Evolutionary conservation across 176 grass and related monocot genomes (phyloP).

Genomic region (maize (Zea mays)): DNA sequence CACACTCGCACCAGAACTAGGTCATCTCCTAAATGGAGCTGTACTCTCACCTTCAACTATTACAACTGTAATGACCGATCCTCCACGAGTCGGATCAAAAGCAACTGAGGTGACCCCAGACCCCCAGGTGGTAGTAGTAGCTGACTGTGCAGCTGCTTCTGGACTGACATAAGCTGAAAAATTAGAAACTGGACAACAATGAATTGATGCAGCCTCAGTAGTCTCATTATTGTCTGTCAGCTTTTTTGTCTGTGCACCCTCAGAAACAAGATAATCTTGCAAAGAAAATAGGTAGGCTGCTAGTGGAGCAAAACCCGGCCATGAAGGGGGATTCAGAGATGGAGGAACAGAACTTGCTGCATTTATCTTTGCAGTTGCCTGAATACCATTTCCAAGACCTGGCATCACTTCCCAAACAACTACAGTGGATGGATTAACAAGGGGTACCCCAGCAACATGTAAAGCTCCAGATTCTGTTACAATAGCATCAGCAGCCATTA

Average conservation of each 20-base stretch:
- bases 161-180: conserved; percentile 99
- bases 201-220: conserved; percentile 78
- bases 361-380: conserved; percentile 82
- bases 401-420: conserved; percentile 99
- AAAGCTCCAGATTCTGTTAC: conserved; percentile 85
- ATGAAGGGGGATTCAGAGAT: conserved; percentile 79
- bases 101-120: conserved; percentile 97
- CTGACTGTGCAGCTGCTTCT: conserved; percentile 94
- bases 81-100: conserved; percentile 95
- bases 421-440: conserved; percentile 99
- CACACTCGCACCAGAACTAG: background rate
- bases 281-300: conserved; percentile 88
- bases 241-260: conserved; percentile 68
- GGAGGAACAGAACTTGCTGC: conserved; percentile 66
- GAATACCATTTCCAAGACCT: conserved; percentile 87
- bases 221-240: conserved; percentile 58
- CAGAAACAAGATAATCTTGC: conserved; percentile 86
- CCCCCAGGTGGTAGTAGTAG: conserved; percentile 94
- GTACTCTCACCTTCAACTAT: conserved; percentile 89
- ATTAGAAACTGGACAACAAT: conserved; percentile 98
- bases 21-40: conserved; percentile 11
- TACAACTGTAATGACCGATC: conserved; percentile 87
- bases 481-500: conserved; percentile 99
- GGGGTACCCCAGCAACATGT: conserved; percentile 97
- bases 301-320: conserved; percentile 76